A percentile compares a stretch with the other conserved stretches of the same genome.
These are phyloP conservation scores for Hypoxylon rubiginosum DNA, from an alignment of 2,329 filamentous ascomycete species.

Conservation along the genomic window DNA sequence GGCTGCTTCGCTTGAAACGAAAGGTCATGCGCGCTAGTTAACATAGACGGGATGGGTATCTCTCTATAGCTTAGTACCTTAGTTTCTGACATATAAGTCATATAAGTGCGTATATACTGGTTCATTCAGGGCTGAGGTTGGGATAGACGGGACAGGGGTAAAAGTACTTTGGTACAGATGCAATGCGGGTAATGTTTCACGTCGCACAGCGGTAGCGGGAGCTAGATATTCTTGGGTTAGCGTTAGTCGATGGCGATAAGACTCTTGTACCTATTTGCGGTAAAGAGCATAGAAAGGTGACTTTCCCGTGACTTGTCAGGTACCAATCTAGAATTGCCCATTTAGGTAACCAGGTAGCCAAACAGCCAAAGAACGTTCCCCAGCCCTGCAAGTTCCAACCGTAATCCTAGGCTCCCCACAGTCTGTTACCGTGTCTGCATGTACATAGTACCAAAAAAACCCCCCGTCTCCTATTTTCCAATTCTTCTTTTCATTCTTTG, in stretches of 20 bases:
- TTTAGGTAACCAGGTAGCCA: neutral
- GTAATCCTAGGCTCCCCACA: conserved; percentile 31
- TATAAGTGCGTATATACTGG: conserved; percentile 4
- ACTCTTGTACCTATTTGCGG: conserved; percentile 16
- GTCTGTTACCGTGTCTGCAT: neutral
- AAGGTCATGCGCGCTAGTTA: conserved; percentile 40
- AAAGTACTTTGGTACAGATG: conserved; percentile 7
- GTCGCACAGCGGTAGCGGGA: conserved; percentile 18
- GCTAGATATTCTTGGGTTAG: conserved; percentile 9
- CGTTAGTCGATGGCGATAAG: conserved; percentile 9
- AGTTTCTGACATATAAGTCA: conserved; percentile 1
- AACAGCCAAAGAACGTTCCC: neutral
- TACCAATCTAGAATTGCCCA: conserved; percentile 13
- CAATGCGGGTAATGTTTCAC: conserved; percentile 12
- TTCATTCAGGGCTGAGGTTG: conserved; percentile 15
- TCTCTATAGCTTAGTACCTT: conserved; percentile 15
- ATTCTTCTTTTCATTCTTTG: conserved; percentile 34
- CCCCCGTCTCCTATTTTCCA: conserved; percentile 30
- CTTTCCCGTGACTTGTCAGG: conserved; percentile 15
- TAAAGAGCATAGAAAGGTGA: conserved; percentile 1
- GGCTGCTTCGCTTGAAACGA: conserved; percentile 39
- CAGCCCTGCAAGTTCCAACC: conserved; percentile 12
- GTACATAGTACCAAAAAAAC: too few species aligned
- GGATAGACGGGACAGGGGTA: conserved; percentile 21
- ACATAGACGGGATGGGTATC: conserved; percentile 16